Percentiles rank a stretch among this genome's conserved stretches.
Evolutionary conservation across 768 basidiomycete species (phyloP).

Genomic region (Boletus coccyginus): DNA sequence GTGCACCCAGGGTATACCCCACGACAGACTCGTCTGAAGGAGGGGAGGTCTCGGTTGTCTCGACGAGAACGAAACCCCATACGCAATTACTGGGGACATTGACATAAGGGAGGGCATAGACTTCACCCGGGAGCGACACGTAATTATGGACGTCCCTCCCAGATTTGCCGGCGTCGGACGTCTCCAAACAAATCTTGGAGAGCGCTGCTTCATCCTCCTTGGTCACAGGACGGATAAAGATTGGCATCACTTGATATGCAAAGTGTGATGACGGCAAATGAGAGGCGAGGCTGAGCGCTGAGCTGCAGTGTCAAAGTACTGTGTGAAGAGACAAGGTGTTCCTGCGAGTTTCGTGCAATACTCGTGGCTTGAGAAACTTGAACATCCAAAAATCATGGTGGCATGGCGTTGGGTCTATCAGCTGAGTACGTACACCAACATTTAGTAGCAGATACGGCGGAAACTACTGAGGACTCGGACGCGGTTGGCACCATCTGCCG

Average conservation of each 20-base stretch:
- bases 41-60: conserved; percentile 28
- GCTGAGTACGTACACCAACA: conserved; percentile 15
- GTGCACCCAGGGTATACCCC: conserved; percentile 69
- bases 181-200: conserved; percentile 72
- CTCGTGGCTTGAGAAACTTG: background rate
- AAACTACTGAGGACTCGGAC: background rate
- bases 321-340: background rate
- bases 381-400: background rate
- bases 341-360: background rate
- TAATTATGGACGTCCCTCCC: conserved; percentile 60
- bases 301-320: background rate
- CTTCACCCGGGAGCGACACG: conserved; percentile 64
- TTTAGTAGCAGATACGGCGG: conserved; percentile 5
- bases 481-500: background rate
- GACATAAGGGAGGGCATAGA: conserved; percentile 76
- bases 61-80: conserved; percentile 74
- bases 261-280: background rate
- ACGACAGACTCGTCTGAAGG: conserved; percentile 46
- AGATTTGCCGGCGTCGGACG: conserved; percentile 67
- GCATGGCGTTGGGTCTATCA: background rate
- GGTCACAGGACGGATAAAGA: conserved; percentile 55
- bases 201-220: conserved; percentile 54
- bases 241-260: conserved; percentile 26
- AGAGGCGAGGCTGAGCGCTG: background rate
- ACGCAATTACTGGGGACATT: conserved; percentile 50